Evolutionary conservation across 2,329 filamentous ascomycete species (phyloP), one percentile per base, ranked within the genome.

Genomic region (Colletotrichum gloeosporioides): DNA sequence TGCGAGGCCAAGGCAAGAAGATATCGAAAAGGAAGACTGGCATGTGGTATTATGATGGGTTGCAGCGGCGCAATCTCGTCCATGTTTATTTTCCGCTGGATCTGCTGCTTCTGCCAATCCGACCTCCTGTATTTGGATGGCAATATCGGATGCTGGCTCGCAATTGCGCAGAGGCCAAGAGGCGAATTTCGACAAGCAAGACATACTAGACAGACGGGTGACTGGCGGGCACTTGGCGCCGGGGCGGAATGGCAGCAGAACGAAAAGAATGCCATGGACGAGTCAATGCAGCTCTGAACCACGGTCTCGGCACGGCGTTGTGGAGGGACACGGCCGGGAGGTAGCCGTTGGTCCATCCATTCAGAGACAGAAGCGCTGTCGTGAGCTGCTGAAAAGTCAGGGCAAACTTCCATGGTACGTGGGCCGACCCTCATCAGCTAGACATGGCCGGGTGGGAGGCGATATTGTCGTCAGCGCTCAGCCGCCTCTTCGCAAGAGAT

Each of bases 11-110:
- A 57, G 29, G 32, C 13, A 63, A 67, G 71, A 71, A 71, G 71
- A 71, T 75, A 71, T 75, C 71, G 72, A 77, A 44, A 67, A 77
- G 15, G 27, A 77, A 67, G 34, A 77, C 59, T 65, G 70, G 73
- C 73, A 76, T 73, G 70, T 69, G 63, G 16, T 62, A 57, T 55
- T 73, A 68, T 67, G 39, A 63, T 68, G 49, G 22, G 31, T 64
- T 49, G 27, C 15, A 65, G 59, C 64, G 44, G 59, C 27, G 39
- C 49, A 76, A 73, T 61, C 32, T 31, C 64, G 57, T n/a, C 29
- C 57, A 18, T n/a, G 64, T 53, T 55, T 32, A 16, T 39, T 49
- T 53, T 65, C 31, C 31, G 59, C 27, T 49, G 36, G 29, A 25
- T 34, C 29, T 44, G 32, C 55, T 67, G 49, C 49, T 15, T 75